Percentiles rank a stretch among this genome's conserved stretches.
These are phyloP conservation scores for Rhinocladiella mackenziei DNA, from an alignment of 2,329 filamentous ascomycete species.

Conservation along the genomic window DNA sequence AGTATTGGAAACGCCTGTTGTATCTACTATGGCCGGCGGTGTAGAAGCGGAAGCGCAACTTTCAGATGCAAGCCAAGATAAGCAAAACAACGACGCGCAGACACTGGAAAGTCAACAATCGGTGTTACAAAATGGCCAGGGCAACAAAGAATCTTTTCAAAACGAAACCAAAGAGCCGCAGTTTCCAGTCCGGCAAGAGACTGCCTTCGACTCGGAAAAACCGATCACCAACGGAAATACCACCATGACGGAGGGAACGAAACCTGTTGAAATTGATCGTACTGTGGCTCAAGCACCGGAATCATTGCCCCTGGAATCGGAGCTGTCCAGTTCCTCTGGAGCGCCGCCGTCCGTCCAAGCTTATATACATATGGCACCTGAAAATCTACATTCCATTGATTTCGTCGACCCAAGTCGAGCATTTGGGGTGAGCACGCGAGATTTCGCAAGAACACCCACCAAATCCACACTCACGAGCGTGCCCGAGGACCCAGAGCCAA, in stretches of 20 bases:
- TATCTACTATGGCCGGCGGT: background rate
- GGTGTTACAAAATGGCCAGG: background rate
- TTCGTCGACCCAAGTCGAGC: constrained; percentile 9
- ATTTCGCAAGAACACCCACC: constrained; percentile 22
- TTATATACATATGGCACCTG: constrained; percentile 8
- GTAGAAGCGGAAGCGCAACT: background rate
- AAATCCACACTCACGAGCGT: constrained; percentile 18
- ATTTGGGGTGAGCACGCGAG: constrained; percentile 22
- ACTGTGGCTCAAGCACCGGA: background rate
- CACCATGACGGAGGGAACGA: background rate
- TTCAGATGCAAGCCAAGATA: background rate
- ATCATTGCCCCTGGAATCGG: background rate
- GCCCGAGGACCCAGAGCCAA: constrained; percentile 14
- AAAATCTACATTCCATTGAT: constrained; percentile 10
- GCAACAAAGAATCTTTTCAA: background rate
- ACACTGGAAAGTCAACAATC: background rate
- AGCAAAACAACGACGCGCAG: background rate
- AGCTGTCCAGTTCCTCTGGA: too few species aligned
- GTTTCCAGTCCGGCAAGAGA: background rate
- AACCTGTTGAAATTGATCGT: background rate
- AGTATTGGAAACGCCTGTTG: constrained; percentile 6
- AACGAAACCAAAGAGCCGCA: background rate
- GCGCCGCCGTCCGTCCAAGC: constrained; percentile 1
- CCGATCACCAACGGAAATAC: background rate
- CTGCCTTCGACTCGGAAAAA: background rate